Evolutionary conservation across 495 filamentous ascomycete genomes (phyloP), one percentile per base, ranked within the genome.

Genomic region (Tuber aestivum): DNA sequence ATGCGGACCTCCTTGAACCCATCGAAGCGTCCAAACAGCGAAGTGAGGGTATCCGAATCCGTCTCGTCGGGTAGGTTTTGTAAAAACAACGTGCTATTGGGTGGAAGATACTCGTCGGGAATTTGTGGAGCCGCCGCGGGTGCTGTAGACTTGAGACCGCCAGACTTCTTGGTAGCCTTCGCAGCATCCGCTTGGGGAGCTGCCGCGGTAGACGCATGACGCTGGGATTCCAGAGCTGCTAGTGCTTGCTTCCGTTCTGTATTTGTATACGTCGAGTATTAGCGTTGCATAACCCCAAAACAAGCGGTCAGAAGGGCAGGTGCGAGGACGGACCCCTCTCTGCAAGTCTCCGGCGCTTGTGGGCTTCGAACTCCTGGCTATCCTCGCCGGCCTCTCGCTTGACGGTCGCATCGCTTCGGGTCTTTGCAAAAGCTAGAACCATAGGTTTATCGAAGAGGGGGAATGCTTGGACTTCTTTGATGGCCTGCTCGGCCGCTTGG

Each of bases 31-130:
- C 89, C 89, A 86, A 97, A 99, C 74, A 97, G 89, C 38, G 87
- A 88, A 0, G 89, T 90, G 65, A 99, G 90, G 56, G 86, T 88
- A 72, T 95, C 94, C 83, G 92, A 89, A 84, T 91, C 91, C 80
- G 92, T 92, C 74, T 93, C 92, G 78, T 96, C 93, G 23, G 96
- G 95, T 70, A 99, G 82, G 80, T 97, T 94, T 84, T 94, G 94
- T 72, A 98, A 86, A 87, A 98, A 97, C n/a, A 99, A 88, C 76
- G 93, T 95, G 85, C 96, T 97, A 88, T 98, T 99, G 69, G 96
- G 95, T 4, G 94, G 95, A 0, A 98, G 89, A 83, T 96, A 98
- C 85, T 99, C 95, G 88, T 97, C 96, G 3, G 95, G 95, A 23
- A 98, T 90, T 70, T 96, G 92, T 32, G 91, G 87, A 38, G 91